Conservation (phyloP, 2,329 filamentous ascomycete genomes). For the Cercospora citrullina region DNA sequence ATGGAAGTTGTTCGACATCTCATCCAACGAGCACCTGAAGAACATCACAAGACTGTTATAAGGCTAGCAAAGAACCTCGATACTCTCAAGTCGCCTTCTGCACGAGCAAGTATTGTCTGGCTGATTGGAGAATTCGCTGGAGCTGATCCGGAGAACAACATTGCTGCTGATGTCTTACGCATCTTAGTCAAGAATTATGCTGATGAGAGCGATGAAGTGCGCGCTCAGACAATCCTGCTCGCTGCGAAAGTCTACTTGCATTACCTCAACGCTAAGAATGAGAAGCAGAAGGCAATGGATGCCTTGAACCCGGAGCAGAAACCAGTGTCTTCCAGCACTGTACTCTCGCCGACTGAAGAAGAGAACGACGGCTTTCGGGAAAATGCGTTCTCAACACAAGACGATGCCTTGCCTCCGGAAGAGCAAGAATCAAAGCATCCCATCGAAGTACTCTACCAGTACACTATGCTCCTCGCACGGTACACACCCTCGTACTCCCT, state of each 20-base stretch:
- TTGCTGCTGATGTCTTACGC: constrained; percentile 87
- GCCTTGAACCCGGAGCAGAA: constrained; percentile 22
- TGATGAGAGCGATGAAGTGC: constrained; percentile 80
- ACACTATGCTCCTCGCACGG: constrained; percentile 78
- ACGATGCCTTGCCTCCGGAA: neutral
- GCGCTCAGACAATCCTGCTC: constrained; percentile 86
- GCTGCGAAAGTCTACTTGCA: constrained; percentile 97
- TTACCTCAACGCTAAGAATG: constrained; percentile 66
- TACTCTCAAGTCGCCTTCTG: constrained; percentile 80
- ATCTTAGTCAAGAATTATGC: constrained; percentile 84
- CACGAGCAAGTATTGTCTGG: constrained; percentile 94
- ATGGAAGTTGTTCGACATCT: constrained; percentile 93
- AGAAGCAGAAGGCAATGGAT: constrained; percentile 38
- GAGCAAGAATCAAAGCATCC: constrained; percentile 54
- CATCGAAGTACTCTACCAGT: constrained; percentile 77
- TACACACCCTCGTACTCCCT: constrained; percentile 96
- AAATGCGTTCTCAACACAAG: constrained; percentile 23
- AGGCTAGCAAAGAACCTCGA: constrained; percentile 89
- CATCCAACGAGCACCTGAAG: constrained; percentile 83
- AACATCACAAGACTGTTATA: constrained; percentile 82
- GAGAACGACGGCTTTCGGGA: constrained; percentile 32
- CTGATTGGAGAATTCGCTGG: constrained; percentile 92
- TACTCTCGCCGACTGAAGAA: constrained; percentile 31
- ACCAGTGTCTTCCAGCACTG: constrained; percentile 17
- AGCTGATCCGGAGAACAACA: constrained; percentile 73